A percentile compares a stretch with the other conserved stretches of the same genome.
Evolutionary conservation across 306 rosid species (phyloP).

Genomic region (Dalbergia oliveri): DNA sequence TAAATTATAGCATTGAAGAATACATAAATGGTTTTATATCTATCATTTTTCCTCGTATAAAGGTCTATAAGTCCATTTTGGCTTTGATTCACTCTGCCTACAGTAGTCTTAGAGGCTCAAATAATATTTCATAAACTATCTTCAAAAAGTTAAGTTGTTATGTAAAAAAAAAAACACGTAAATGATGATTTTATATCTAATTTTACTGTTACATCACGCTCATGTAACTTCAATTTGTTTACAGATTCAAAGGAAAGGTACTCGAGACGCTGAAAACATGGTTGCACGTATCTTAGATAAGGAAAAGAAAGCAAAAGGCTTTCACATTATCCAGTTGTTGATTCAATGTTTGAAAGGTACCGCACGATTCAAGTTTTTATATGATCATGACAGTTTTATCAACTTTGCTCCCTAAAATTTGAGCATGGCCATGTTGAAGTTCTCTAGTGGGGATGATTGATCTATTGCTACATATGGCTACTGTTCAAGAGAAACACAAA

Average conservation of each 20-base stretch:
- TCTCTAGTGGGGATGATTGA: slow-evolving; percentile 27
- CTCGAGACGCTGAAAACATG: slow-evolving; percentile 34
- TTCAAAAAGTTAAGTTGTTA: too few species aligned
- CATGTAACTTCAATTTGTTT: slow-evolving; percentile 11
- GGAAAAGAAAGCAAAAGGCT: slow-evolving; percentile 19
- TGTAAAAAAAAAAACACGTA: too few species aligned
- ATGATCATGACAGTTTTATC: slow-evolving; percentile 42
- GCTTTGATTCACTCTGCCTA: too few species aligned
- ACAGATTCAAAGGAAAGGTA: slow-evolving; percentile 1
- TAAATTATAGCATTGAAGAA: too few species aligned
- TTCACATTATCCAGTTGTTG: slow-evolving; percentile 23
- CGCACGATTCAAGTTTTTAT: slow-evolving; percentile 11
- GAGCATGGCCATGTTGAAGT: slow-evolving; percentile 46
- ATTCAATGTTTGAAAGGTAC: slow-evolving; percentile 46
- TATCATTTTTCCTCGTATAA: too few species aligned
- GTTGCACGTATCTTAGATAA: slow-evolving; percentile 15
- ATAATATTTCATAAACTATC: too few species aligned
- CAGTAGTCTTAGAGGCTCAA: too few species aligned
- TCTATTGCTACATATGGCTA: background rate
- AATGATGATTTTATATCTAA: too few species aligned
- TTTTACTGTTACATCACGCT: background rate
- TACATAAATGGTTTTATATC: too few species aligned
- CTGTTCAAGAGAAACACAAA: slow-evolving; percentile 32
- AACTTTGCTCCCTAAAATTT: slow-evolving; percentile 47
- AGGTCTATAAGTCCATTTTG: too few species aligned